Conservation (phyloP, 2,329 filamentous ascomycete genomes). For the Lasiodiplodia citricola region DNA sequence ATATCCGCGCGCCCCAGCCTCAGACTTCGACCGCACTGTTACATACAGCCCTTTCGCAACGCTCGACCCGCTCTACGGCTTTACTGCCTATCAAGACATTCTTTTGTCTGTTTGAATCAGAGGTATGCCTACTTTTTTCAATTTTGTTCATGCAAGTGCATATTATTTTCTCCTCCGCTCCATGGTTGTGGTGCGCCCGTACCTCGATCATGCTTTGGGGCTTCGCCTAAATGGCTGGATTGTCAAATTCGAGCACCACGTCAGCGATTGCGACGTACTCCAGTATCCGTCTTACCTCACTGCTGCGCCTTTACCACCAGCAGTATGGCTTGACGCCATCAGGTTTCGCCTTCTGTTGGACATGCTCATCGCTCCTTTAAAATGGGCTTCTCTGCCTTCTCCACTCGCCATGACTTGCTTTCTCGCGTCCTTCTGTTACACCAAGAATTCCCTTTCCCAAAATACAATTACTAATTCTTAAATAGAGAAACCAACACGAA, state of each 20-base stretch:
- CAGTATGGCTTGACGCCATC: background rate
- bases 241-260: background rate
- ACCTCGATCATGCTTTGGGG: background rate
- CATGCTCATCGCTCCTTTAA: background rate
- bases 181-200: background rate
- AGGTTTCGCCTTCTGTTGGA: conserved; percentile 5
- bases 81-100: background rate
- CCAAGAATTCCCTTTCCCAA: background rate
- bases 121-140: background rate
- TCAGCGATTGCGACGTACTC: conserved; percentile 2
- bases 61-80: background rate
- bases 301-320: background rate
- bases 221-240: background rate
- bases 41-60: background rate
- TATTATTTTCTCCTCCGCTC: background rate
- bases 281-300: background rate
- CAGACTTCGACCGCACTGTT: background rate
- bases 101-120: background rate
- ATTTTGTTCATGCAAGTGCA: background rate
- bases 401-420: background rate
- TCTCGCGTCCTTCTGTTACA: background rate
- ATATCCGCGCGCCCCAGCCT: background rate
- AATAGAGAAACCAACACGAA: background rate
- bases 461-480: background rate
- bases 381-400: background rate